Evolutionary conservation across 2,329 filamentous ascomycete genomes (phyloP).

Genomic region (Claviceps africana): DNA sequence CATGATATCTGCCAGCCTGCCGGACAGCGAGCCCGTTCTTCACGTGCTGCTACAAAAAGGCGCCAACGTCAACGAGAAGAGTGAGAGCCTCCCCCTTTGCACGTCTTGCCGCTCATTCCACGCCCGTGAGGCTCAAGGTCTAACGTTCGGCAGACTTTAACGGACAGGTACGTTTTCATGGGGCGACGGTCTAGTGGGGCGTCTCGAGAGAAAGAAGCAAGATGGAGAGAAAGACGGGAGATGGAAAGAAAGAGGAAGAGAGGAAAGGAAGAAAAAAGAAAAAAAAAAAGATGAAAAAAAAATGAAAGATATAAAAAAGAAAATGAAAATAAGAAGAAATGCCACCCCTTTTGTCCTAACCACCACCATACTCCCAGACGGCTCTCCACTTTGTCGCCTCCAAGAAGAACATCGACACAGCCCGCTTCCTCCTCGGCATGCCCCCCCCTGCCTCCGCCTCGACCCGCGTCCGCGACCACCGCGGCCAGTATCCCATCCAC

Average conservation of each 20-base stretch:
- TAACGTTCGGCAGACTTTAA: constrained; percentile 24
- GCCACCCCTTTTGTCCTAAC: background rate
- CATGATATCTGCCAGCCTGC: constrained; percentile 68
- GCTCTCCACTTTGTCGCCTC: constrained; percentile 84
- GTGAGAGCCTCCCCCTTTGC: constrained; percentile 24
- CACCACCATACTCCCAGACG: constrained; percentile 44
- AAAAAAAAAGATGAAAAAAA: too few relatives aligned
- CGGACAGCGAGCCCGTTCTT: constrained; percentile 55
- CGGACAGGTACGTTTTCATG: constrained; percentile 42
- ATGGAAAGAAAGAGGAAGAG: background rate
- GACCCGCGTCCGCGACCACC: constrained; percentile 66
- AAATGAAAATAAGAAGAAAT: too few relatives aligned
- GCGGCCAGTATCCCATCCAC: constrained; percentile 83
- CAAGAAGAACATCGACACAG: constrained; percentile 74
- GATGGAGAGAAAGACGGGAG: too few relatives aligned
- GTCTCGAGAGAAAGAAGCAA: too few relatives aligned
- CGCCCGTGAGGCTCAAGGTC: background rate
- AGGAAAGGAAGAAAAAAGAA: too few relatives aligned
- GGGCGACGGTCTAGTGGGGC: too few relatives aligned
- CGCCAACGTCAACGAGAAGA: constrained; percentile 62
- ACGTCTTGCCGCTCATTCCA: background rate
- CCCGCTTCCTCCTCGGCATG: constrained; percentile 53
- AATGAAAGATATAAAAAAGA: too few relatives aligned
- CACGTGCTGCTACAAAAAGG: constrained; percentile 53
- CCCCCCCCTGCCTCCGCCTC: constrained; percentile 54